phyloP scores from a whole-genome alignment of 2,329 filamentous ascomycete genomes.

The Hymenoscyphus salicellus region DNA sequence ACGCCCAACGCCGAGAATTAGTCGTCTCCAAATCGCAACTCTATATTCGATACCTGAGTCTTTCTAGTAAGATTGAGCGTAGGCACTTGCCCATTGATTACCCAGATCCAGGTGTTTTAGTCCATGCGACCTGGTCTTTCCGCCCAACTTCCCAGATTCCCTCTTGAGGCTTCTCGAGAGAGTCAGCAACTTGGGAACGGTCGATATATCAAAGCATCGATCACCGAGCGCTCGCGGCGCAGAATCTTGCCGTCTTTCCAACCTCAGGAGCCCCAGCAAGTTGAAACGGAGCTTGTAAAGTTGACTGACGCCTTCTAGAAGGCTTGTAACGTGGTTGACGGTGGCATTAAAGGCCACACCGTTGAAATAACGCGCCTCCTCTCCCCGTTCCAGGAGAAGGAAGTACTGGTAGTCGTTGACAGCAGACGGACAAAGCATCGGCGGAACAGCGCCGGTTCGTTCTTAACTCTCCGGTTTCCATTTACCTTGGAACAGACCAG shows the following conservation, averaged over 20 bases:
- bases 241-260: constrained; percentile 18
- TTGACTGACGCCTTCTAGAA: constrained; percentile 22
- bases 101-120: constrained; percentile 17
- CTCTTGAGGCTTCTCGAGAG: background rate
- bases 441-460: constrained; percentile 8
- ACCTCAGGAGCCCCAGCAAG: constrained; percentile 12
- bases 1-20: constrained; percentile 14
- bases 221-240: constrained; percentile 20
- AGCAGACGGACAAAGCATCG: constrained; percentile 12
- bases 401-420: background rate
- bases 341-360: constrained; percentile 8
- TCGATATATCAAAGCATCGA: constrained; percentile 18
- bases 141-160: constrained; percentile 8
- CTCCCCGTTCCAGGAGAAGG: constrained; percentile 1
- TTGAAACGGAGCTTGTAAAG: constrained; percentile 8
- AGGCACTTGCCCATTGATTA: constrained; percentile 17
- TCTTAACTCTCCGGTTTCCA: background rate
- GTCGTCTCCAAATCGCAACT: constrained; percentile 19
- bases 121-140: constrained; percentile 24
- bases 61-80: constrained; percentile 8
- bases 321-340: constrained; percentile 13
- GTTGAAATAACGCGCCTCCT: constrained; percentile 18
- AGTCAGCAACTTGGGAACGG: constrained; percentile 4
- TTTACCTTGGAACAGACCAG: constrained; percentile 25
- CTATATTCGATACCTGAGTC: constrained; percentile 24